Conservation (phyloP, 164 flowering plant species). For the Chloranthus sessilifolius region DNA sequence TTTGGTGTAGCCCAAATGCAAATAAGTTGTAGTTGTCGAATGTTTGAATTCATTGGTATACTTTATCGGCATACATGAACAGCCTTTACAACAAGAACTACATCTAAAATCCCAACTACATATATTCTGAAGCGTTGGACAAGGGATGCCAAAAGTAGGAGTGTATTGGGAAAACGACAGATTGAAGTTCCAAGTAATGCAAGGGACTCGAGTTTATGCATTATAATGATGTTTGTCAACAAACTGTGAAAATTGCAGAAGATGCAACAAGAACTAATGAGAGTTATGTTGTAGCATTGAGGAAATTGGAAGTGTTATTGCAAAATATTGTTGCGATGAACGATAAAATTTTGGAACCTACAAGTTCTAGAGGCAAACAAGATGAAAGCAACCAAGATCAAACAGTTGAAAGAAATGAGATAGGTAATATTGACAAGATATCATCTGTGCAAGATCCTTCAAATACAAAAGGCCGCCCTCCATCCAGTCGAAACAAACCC, state of each 20-base stretch:
- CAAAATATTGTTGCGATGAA: no score
- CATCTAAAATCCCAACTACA: slow-evolving; percentile 54
- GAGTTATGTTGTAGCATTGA: no score
- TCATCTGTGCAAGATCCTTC: no score
- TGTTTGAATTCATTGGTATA: slow-evolving; percentile 83
- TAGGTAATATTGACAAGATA: no score
- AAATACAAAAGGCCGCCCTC: no score
- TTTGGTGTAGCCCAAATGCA: slow-evolving; percentile 50
- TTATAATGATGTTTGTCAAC: slow-evolving; percentile 55
- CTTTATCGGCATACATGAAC: slow-evolving; percentile 75
- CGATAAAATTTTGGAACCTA: no score
- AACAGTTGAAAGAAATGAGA: no score
- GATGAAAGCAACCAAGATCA: no score
- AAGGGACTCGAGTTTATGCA: slow-evolving; percentile 37
- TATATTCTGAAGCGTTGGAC: slow-evolving; percentile 70
- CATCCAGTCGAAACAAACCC: no score
- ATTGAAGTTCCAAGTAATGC: slow-evolving; percentile 34
- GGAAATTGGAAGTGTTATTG: no score
- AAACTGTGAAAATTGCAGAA: slow-evolving; percentile 68
- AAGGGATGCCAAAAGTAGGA: slow-evolving; percentile 57
- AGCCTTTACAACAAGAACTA: slow-evolving; percentile 67
- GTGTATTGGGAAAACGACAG: slow-evolving; percentile 35
- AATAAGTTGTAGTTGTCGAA: slow-evolving; percentile 71
- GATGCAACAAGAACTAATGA: no score
- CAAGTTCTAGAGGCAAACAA: no score